These are phyloP conservation scores for Bombardia bombarda DNA, from an alignment of 495 filamentous ascomycete genomes.

Conservation along the genomic window DNA sequence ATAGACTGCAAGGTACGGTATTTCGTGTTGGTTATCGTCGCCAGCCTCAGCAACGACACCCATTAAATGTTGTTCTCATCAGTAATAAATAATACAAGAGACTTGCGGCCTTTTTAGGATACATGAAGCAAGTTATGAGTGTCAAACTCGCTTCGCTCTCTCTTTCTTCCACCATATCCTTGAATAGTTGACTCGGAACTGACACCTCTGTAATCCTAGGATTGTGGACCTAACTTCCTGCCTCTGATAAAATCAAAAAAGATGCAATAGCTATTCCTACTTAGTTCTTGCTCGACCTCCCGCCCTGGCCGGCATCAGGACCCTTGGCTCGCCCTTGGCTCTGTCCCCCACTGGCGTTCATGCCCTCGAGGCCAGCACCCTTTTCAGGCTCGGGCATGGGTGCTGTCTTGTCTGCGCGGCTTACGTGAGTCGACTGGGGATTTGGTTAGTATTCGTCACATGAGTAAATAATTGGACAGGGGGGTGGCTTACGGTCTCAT, in stretches of 20 bases:
- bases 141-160: no score
- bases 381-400: slow-evolving; percentile 27
- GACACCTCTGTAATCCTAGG: no score
- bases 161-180: no score
- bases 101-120: no score
- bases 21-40: no score
- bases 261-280: neutral
- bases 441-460: neutral
- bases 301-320: slow-evolving; percentile 1
- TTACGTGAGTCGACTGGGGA: slow-evolving; percentile 21
- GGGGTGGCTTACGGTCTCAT: slow-evolving; percentile 13
- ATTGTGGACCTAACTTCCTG: neutral
- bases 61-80: no score
- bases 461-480: neutral
- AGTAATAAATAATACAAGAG: no score
- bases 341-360: slow-evolving; percentile 23
- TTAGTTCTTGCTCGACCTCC: neutral
- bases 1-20: no score
- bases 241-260: neutral
- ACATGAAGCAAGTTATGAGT: no score
- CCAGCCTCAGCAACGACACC: no score
- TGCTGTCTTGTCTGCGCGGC: slow-evolving; percentile 33
- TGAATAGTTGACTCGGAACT: no score
- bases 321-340: slow-evolving; percentile 23
- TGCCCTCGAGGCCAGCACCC: slow-evolving; percentile 21